Conservation (phyloP, 352 stramenopile genomes). For the Phytophthora foliorum region DNA sequence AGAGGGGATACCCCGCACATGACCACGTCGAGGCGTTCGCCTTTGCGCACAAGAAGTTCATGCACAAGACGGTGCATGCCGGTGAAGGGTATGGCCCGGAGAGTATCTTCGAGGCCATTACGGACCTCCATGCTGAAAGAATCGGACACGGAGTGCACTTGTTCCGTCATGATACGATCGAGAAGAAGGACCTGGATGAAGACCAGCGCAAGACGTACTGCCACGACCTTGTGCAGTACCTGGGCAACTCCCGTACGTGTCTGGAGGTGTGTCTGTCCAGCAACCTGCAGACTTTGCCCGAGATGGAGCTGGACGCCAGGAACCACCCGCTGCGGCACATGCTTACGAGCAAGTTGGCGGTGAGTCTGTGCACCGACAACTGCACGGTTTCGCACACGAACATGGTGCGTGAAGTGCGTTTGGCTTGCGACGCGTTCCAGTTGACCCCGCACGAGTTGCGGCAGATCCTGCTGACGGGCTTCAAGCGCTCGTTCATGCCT, state of each 20-base stretch:
- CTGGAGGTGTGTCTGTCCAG: conserved; percentile 90
- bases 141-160: conserved; percentile 90
- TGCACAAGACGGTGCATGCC: conserved; percentile 92
- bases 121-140: conserved; percentile 85
- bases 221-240: conserved; percentile 85
- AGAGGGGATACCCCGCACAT: conserved; percentile 82
- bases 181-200: conserved; percentile 54
- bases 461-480: conserved; percentile 84
- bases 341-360: conserved; percentile 85
- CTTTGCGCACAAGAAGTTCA: conserved; percentile 90
- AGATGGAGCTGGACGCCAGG: conserved; percentile 75
- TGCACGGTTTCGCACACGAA: conserved; percentile 89
- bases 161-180: conserved; percentile 85
- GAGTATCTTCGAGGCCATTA: conserved; percentile 90
- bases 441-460: conserved; percentile 78
- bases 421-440: conserved; percentile 85
- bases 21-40: conserved; percentile 87
- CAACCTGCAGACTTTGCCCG: conserved; percentile 88
- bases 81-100: conserved; percentile 90
- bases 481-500: conserved; percentile 90
- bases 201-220: conserved; percentile 68
- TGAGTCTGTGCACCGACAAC: conserved; percentile 91
- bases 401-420: conserved; percentile 84
- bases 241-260: conserved; percentile 84
- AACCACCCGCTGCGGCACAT: conserved; percentile 85